Percentiles rank a stretch among this genome's conserved stretches.
Evolutionary conservation across 202 grass and related monocot species (phyloP).

Genomic region (Bolboschoenoplectus hybrid): DNA sequence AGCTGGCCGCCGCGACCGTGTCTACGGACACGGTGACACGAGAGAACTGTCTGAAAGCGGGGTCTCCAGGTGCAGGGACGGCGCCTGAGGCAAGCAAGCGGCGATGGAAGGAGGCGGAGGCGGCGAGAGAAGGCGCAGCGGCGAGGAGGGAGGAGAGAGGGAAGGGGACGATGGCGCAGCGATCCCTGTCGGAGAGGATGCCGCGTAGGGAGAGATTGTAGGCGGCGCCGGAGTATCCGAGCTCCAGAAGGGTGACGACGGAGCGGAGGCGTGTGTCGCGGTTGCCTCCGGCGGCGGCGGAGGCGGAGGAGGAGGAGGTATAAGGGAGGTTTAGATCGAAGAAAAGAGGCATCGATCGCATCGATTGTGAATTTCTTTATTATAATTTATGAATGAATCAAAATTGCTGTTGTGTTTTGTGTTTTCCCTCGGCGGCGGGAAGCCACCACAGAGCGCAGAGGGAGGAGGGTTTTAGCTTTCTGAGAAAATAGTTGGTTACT

Average conservation of each 20-base stretch:
- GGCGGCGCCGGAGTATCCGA: constrained; percentile 59
- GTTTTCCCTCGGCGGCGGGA: too few species aligned
- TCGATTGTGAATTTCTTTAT: too few species aligned
- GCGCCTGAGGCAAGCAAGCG: constrained; percentile 4
- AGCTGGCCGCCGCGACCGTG: constrained; percentile 41
- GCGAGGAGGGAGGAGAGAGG: constrained; percentile 53
- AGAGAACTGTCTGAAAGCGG: constrained; percentile 71
- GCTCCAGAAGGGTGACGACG: constrained; percentile 52
- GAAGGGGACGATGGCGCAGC: constrained; percentile 47
- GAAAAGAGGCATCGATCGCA: constrained; percentile 47
- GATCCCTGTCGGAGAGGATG: constrained; percentile 53
- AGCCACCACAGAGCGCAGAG: too few species aligned
- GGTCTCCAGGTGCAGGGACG: constrained; percentile 20
- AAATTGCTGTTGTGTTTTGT: too few species aligned
- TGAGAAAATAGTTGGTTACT: too few species aligned
- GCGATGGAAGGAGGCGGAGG: constrained; percentile 44
- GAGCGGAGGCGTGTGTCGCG: constrained; percentile 38
- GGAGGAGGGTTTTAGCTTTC: too few species aligned
- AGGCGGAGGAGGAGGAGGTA: background rate
- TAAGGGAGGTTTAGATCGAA: constrained; percentile 66
- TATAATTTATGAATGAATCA: too few species aligned
- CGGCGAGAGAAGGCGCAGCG: constrained; percentile 42
- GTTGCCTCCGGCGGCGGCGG: background rate
- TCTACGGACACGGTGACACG: constrained; percentile 66
- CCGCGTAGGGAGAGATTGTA: constrained; percentile 71